Base-by-base conservation (phyloP, 2,329 filamentous ascomycete genomes). In the Lachnellula suecica region DNA sequence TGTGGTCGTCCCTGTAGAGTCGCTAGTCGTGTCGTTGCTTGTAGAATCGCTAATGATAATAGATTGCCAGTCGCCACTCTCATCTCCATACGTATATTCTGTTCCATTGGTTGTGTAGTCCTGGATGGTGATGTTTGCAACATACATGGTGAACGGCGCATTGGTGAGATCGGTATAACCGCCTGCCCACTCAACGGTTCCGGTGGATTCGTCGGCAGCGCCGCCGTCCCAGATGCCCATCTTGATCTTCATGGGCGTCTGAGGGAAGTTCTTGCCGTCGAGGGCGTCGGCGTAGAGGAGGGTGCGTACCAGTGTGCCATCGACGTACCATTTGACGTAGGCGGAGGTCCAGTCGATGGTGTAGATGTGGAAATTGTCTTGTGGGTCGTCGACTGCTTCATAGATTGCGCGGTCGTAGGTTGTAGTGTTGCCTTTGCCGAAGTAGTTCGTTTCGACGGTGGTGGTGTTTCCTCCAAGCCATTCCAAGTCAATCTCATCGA, bases 401-500 rank as follows among this genome's bases (percentile, higher is more conserved):
- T 79, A 84, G 49, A 75, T 76, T 67, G 81, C 85, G 57, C 87
- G 85, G 71, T 90, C 83, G 71, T 85, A 90, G 52, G 78, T 79
- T 15, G 78, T 78, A 49, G 81, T 84, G 71, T 88, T 72, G 75
- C 86, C 87, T 76, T 89, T 87, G 74, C 83, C 82, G 72, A 87
- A 89, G 72, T 85, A 92, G 74, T 93, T 92, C 61, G 82, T 85
- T 61, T 88, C 79, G 13, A 82, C 86, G 89, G 77, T 65, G 88
- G 87, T 66, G 91, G 53, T 52, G 51, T 61, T 48, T 25, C 53
- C 54, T 15, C 66, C 66, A 6, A 70, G 50, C 59, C 65, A 71
- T 60, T 70, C 68, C 56, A 88, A 93, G 66, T 96, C 91, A 34
- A 96, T 85, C 71, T 96, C 90, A 68, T 96, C 91, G 13, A 92